Percentiles rank a stretch among this genome's conserved stretches.
Conservation (phyloP, 768 basidiomycete species). For the Lentinula aciculospora region DNA sequence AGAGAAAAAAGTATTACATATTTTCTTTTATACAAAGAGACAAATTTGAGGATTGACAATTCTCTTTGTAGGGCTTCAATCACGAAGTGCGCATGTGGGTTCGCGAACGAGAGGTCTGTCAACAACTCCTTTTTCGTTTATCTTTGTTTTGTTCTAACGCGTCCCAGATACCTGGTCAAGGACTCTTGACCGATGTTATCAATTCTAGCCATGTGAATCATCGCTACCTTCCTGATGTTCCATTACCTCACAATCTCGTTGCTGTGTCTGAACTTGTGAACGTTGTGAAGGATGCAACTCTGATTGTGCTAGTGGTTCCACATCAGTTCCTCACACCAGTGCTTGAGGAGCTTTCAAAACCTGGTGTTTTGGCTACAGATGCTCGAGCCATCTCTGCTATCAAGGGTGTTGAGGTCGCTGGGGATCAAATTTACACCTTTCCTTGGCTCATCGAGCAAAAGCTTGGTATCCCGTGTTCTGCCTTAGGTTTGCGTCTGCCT, state of each 20-base stretch:
- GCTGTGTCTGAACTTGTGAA: constrained; percentile 8
- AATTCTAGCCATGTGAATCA: constrained; percentile 9
- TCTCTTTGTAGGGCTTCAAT: constrained; percentile 11
- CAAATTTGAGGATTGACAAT: no score
- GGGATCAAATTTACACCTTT: constrained; percentile 10
- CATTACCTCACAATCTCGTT: constrained; percentile 10
- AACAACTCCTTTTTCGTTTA: no score
- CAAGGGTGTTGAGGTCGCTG: constrained; percentile 10
- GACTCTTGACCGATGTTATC: constrained; percentile 9
- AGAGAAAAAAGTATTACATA: not conserved
- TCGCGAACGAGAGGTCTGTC: constrained; percentile 11
- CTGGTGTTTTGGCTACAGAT: constrained; percentile 2
- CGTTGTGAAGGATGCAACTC: constrained; percentile 10
- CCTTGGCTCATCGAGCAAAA: constrained; percentile 11
- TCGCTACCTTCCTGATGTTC: constrained; percentile 11
- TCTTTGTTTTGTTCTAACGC: not conserved
- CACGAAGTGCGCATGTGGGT: constrained; percentile 13
- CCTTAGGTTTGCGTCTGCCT: constrained; percentile 4
- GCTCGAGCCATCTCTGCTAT: constrained; percentile 12
- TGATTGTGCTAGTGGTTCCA: constrained; percentile 9
- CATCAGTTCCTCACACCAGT: constrained; percentile 12
- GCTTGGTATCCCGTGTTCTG: constrained; percentile 10
- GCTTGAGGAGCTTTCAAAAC: constrained; percentile 8
- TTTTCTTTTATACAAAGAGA: not conserved
- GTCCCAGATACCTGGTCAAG: constrained; percentile 9